Conservation (phyloP, 768 basidiomycete species). For the Multifurca ochricompacta region DNA sequence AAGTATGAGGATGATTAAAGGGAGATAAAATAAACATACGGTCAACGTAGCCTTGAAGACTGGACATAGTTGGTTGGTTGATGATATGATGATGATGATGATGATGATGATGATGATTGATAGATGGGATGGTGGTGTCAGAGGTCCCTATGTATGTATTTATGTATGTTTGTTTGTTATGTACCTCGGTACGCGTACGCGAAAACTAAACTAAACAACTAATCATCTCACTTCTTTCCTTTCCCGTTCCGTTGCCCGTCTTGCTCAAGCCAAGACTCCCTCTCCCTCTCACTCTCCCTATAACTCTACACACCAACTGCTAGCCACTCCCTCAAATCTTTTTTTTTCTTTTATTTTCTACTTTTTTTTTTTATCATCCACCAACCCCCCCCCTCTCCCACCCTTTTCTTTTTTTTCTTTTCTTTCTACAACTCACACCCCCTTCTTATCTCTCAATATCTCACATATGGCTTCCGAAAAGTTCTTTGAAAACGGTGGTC, state of each 20-base stretch:
- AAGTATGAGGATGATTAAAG: not conserved
- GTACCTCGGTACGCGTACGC: no score
- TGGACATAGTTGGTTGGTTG: constrained; percentile 49
- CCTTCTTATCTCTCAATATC: not conserved
- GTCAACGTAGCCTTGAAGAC: constrained; percentile 88
- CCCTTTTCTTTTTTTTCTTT: not conserved
- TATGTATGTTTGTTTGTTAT: no score
- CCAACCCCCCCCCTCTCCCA: not conserved
- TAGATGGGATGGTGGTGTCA: not conserved
- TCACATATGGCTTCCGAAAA: constrained; percentile 9
- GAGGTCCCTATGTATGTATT: constrained; percentile 1
- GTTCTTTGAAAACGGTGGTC: constrained; percentile 11
- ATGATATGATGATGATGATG: not conserved
- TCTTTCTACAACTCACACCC: not conserved
- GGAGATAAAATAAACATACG: constrained; percentile 45
- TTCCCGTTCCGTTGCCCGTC: no score
- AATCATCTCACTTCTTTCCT: no score
- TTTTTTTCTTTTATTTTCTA: not conserved
- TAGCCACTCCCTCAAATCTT: not conserved
- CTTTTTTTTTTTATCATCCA: not conserved
- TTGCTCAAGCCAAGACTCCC: no score
- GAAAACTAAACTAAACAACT: no score
- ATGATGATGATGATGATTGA: no score
- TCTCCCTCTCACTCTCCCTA: no score
- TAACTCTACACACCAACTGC: constrained; percentile 5